Percentiles rank a stretch among this genome's conserved stretches.
Conservation (phyloP, 2,329 filamentous ascomycete species). For the Furcasterigmium furcatum region DNA sequence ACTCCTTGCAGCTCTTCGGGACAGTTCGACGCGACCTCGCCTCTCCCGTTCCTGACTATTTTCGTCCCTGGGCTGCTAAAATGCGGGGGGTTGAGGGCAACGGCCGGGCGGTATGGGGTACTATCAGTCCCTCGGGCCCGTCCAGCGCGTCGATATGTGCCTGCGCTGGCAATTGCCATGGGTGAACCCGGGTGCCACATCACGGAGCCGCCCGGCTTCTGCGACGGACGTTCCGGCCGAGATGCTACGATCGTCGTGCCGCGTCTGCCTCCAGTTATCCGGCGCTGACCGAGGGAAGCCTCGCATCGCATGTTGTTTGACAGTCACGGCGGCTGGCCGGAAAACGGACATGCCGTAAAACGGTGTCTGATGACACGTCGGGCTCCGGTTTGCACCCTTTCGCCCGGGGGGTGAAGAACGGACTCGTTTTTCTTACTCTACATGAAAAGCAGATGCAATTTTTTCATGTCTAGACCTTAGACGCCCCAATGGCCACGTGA, state of each 20-base stretch:
- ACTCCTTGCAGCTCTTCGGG: conserved; percentile 5
- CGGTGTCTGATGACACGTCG: too few species aligned
- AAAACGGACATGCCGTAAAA: too few species aligned
- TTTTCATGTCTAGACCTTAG: not conserved
- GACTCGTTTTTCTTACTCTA: too few species aligned
- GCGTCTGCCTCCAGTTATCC: not conserved
- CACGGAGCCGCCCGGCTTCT: conserved; percentile 1
- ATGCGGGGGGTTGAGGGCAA: not conserved
- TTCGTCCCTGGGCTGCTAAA: conserved; percentile 12
- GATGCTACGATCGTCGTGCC: not conserved
- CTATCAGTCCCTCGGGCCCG: not conserved
- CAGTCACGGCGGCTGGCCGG: too few species aligned
- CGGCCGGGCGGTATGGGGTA: not conserved
- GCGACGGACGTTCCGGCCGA: not conserved
- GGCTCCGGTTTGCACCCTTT: too few species aligned
- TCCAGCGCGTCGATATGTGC: not conserved
- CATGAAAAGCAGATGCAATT: not conserved
- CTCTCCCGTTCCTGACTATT: conserved; percentile 17
- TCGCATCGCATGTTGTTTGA: not conserved
- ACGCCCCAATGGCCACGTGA: not conserved
- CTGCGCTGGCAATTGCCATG: not conserved
- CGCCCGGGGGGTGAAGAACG: too few species aligned
- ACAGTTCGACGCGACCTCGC: conserved; percentile 10
- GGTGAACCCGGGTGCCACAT: not conserved
- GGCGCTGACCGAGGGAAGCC: not conserved